Conservation (phyloP, 106 monocot species). For the Dendrobium catenatum region DNA sequence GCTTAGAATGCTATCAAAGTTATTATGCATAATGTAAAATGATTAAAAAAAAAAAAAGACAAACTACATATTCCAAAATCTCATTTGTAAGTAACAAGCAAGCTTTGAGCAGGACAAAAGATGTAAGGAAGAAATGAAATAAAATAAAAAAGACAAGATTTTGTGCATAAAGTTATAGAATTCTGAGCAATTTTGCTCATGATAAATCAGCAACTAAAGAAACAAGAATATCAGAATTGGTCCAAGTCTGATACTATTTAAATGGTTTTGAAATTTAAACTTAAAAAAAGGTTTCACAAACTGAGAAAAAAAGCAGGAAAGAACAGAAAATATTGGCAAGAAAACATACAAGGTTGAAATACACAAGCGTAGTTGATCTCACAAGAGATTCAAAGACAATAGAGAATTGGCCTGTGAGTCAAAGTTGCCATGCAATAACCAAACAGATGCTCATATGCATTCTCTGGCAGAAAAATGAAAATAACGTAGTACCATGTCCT, state of each 20-base stretch:
- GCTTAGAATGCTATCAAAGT: no score
- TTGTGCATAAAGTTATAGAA: not conserved
- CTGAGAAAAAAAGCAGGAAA: not conserved
- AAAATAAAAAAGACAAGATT: not conserved
- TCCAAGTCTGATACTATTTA: not conserved
- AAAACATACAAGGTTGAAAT: not conserved
- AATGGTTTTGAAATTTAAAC: not conserved
- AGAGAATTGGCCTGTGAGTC: no score
- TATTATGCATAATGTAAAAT: no score
- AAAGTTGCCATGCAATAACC: not conserved
- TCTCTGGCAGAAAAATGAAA: not conserved
- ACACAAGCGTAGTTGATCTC: not conserved
- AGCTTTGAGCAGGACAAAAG: no score
- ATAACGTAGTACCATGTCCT: no score
- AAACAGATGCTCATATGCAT: not conserved
- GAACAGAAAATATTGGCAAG: not conserved
- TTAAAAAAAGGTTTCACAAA: not conserved
- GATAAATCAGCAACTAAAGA: not conserved
- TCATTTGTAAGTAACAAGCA: no score
- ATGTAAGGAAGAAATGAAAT: no score
- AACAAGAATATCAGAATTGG: constrained; percentile 1
- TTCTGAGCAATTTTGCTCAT: not conserved
- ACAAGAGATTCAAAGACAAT: not conserved
- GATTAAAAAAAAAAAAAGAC: no score
- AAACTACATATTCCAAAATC: no score